Conservation (phyloP, 2,329 filamentous ascomycete genomes). For the Fusarium subtropicale region DNA sequence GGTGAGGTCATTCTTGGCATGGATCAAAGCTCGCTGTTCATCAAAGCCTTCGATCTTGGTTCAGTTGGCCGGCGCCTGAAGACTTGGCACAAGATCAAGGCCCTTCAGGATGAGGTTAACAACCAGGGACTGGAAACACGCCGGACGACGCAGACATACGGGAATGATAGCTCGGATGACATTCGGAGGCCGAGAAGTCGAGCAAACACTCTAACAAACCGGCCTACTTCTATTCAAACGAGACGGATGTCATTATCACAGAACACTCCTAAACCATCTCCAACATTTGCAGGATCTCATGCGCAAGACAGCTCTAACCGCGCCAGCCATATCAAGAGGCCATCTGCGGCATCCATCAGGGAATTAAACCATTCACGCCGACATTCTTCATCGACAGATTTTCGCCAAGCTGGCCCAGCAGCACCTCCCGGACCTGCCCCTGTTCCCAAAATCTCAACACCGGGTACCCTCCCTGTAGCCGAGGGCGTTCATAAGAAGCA, state of each 20-base stretch:
- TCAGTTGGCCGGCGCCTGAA: constrained; percentile 90
- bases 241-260: constrained; percentile 63
- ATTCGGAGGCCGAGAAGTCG: constrained; percentile 63
- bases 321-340: constrained; percentile 65
- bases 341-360: constrained; percentile 84
- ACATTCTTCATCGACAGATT: constrained; percentile 84
- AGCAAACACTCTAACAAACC: constrained; percentile 68
- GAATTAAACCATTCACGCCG: constrained; percentile 86
- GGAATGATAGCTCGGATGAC: constrained; percentile 70
- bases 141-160: constrained; percentile 67
- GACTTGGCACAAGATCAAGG: constrained; percentile 97
- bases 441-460: constrained; percentile 56
- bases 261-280: constrained; percentile 59
- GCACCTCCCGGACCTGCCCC: constrained; percentile 42
- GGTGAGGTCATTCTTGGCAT: constrained; percentile 93
- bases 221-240: constrained; percentile 60
- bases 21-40: constrained; percentile 94
- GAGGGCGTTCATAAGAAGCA: constrained; percentile 69
- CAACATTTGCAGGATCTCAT: constrained; percentile 56
- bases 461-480: constrained; percentile 57
- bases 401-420: constrained; percentile 57
- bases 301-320: constrained; percentile 60
- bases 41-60: constrained; percentile 94
- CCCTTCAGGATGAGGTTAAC: constrained; percentile 87
- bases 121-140: constrained; percentile 58